These are phyloP conservation scores for Cicer pinnatifidum DNA, from an alignment of 306 rosid species.

Conservation along the genomic window DNA sequence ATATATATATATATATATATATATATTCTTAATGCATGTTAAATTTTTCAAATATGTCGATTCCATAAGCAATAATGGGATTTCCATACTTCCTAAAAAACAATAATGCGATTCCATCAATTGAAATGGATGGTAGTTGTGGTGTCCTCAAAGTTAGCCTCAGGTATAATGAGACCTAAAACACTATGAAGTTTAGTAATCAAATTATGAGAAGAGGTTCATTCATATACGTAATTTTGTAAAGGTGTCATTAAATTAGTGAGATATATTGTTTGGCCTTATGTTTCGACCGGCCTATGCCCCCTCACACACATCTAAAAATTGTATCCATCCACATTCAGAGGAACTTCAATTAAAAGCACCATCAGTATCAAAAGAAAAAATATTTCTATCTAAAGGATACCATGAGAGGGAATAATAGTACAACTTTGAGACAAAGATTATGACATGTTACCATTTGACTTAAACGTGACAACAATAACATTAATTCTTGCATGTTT, in stretches of 20 bases:
- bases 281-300: background rate
- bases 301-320: background rate
- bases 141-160: background rate
- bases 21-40: too few species aligned
- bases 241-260: background rate
- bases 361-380: conserved; percentile 29
- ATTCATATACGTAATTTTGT: background rate
- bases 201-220: background rate
- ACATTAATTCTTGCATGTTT: conserved; percentile 9
- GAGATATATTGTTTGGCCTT: background rate
- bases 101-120: background rate
- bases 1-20: too few species aligned
- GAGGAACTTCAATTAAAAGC: conserved; percentile 18
- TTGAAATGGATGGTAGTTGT: conserved; percentile 29
- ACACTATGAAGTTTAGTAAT: background rate
- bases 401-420: conserved; percentile 36
- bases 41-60: too few species aligned
- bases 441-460: conserved; percentile 47
- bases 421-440: conserved; percentile 25
- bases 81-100: background rate
- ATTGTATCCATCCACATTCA: conserved; percentile 27
- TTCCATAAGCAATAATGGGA: background rate
- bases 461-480: conserved; percentile 44
- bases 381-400: conserved; percentile 8
- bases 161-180: background rate